Percentiles rank a stretch among this genome's conserved stretches.
These are phyloP conservation scores for Acanthochlamys bracteata DNA, from an alignment of 106 monocot species.

Conservation along the genomic window DNA sequence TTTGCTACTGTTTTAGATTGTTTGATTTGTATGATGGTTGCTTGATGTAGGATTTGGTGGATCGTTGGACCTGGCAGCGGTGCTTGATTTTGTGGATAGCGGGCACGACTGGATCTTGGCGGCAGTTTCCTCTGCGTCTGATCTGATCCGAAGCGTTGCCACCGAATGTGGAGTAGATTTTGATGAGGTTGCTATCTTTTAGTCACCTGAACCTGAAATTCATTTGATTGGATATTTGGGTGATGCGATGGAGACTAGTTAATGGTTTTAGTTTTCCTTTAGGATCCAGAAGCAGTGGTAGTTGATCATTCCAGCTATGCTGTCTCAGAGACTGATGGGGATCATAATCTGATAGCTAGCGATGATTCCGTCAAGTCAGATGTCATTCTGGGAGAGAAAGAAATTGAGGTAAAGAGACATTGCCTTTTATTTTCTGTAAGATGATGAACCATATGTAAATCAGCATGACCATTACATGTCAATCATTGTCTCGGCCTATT, in stretches of 20 bases:
- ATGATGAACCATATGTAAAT: not conserved
- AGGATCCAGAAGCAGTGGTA: constrained; percentile 69
- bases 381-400: constrained; percentile 70
- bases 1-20: no score
- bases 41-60: constrained; percentile 69
- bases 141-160: constrained; percentile 76
- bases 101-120: constrained; percentile 83
- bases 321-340: constrained; percentile 55
- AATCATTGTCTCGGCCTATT: no score
- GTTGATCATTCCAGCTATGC: constrained; percentile 80
- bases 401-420: constrained; percentile 46
- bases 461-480: not conserved
- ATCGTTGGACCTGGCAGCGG: constrained; percentile 49
- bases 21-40: not conserved
- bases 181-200: constrained; percentile 56
- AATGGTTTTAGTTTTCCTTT: not conserved
- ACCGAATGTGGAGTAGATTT: constrained; percentile 90
- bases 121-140: constrained; percentile 62
- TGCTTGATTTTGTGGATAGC: constrained; percentile 84
- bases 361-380: constrained; percentile 68
- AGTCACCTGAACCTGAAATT: not conserved
- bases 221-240: no score
- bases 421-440: not conserved
- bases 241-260: not conserved
- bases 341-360: constrained; percentile 79